Evolutionary conservation across 805 yeast species (phyloP).

Genomic region (Maudiozyma bulderi): DNA sequence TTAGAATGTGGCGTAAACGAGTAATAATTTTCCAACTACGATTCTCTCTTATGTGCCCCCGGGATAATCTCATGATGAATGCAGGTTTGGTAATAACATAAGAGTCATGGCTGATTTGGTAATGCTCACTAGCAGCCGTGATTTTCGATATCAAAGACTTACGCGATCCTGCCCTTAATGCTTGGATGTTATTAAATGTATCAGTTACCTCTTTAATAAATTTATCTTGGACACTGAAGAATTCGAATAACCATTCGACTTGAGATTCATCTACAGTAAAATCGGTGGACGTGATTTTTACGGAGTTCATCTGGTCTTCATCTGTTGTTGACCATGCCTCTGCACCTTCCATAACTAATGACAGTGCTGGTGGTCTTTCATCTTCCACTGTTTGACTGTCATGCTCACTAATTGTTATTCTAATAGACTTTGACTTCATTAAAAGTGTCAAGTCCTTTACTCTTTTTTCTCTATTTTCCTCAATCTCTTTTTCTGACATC

Average conservation of each 20-base stretch:
- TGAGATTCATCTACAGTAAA: slow-evolving; percentile 28
- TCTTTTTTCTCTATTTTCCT: slow-evolving; percentile 10
- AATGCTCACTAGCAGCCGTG: slow-evolving; percentile 39
- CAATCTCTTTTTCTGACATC: slow-evolving; percentile 11
- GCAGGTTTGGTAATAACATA: slow-evolving; percentile 86
- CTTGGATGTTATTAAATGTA: slow-evolving; percentile 4
- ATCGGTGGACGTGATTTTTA: slow-evolving; percentile 25
- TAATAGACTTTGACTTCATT: slow-evolving; percentile 12
- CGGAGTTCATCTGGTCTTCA: slow-evolving; percentile 16
- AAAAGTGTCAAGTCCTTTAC: slow-evolving; percentile 10
- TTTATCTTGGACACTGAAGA: slow-evolving; percentile 8
- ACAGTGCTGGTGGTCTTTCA: slow-evolving; percentile 21
- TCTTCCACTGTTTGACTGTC: slow-evolving; percentile 3
- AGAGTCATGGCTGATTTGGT: slow-evolving; percentile 69
- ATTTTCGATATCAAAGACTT: slow-evolving; percentile 34
- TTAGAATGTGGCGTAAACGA: slow-evolving; percentile 64
- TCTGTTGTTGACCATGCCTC: slow-evolving; percentile 23
- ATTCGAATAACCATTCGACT: slow-evolving; percentile 27
- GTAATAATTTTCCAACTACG: slow-evolving; percentile 85
- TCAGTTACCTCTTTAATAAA: slow-evolving; percentile 7
- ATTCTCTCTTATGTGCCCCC: slow-evolving; percentile 64
- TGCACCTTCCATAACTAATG: slow-evolving; percentile 19
- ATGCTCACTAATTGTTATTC: slow-evolving; percentile 12
- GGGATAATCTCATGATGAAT: slow-evolving; percentile 59
- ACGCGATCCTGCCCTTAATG: slow-evolving; percentile 11